Conservation (phyloP, 2,329 filamentous ascomycete genomes). For the Fusarium verrucosum region DNA sequence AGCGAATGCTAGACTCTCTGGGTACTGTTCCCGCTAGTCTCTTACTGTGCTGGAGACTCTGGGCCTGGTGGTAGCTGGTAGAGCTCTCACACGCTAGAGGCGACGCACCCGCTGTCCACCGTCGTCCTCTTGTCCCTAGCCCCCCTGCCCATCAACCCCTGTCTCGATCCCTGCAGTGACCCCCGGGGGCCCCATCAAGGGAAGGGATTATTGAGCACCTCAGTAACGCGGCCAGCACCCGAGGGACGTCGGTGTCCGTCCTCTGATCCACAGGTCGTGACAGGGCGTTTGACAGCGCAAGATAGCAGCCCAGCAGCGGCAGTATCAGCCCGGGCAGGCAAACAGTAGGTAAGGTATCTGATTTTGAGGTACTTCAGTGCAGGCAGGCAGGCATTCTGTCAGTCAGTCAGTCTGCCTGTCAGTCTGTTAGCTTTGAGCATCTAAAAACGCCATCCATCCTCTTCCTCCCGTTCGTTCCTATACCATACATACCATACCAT, state of each 20-base stretch:
- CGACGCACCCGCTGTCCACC: conserved; percentile 36
- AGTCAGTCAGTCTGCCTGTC: too few species aligned
- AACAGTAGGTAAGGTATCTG: too few species aligned
- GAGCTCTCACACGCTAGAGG: too few species aligned
- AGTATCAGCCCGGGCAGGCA: too few species aligned
- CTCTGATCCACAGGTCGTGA: conserved; percentile 34
- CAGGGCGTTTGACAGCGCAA: conserved; percentile 35
- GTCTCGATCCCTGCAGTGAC: conserved; percentile 32
- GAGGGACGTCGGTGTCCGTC: conserved; percentile 30
- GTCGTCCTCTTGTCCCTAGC: conserved; percentile 25
- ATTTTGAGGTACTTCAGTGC: not conserved
- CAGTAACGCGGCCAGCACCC: conserved; percentile 23
- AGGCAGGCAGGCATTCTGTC: not conserved
- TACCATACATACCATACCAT: too few species aligned
- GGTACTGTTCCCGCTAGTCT: conserved; percentile 22
- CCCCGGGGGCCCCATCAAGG: conserved; percentile 14
- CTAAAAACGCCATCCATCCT: conserved; percentile 30
- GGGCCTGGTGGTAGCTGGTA: too few species aligned
- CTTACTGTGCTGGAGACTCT: too few species aligned
- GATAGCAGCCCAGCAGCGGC: not conserved
- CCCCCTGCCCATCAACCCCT: conserved; percentile 25
- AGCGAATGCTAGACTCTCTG: too few species aligned
- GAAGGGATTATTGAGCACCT: conserved; percentile 3
- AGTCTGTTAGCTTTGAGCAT: conserved; percentile 2
- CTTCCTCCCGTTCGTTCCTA: conserved; percentile 18